These are phyloP conservation scores for Rutidosis leptorrhynchoides DNA, from an alignment of 129 eudicot species.

Conservation along the genomic window DNA sequence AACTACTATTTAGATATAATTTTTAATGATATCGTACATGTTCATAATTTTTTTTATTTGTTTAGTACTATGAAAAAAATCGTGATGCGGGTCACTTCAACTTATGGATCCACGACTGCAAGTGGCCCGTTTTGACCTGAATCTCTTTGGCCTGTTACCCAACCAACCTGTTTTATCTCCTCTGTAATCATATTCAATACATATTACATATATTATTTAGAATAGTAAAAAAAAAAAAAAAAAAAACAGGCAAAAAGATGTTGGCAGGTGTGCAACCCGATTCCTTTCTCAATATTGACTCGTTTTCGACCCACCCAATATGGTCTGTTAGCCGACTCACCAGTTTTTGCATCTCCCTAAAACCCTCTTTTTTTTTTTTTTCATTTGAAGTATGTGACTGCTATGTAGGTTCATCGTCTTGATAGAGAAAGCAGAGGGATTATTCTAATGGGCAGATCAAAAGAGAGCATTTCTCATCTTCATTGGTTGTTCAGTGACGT, in stretches of 20 bases:
- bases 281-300: not conserved
- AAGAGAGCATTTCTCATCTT: slow-evolving; percentile 65
- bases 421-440: slow-evolving; percentile 95
- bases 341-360: not conserved
- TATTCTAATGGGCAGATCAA: slow-evolving; percentile 80
- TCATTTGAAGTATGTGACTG: slow-evolving; percentile 10
- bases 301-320: not conserved
- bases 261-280: not conserved
- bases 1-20: too few species aligned
- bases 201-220: too few species aligned
- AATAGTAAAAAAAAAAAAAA: not conserved
- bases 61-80: too few species aligned
- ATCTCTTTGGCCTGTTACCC: not conserved
- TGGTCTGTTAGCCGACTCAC: not conserved
- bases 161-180: not conserved
- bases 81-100: too few species aligned
- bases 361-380: not conserved
- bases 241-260: not conserved
- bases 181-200: not conserved
- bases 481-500: slow-evolving; percentile 60
- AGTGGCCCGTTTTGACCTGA: not conserved
- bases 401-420: slow-evolving; percentile 86
- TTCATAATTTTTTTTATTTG: too few species aligned
- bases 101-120: too few species aligned
- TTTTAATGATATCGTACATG: too few species aligned